A percentile compares a stretch with the other conserved stretches of the same genome.
Evolutionary conservation across 768 basidiomycete species (phyloP).

Genomic region (Lactifluus pinguis): DNA sequence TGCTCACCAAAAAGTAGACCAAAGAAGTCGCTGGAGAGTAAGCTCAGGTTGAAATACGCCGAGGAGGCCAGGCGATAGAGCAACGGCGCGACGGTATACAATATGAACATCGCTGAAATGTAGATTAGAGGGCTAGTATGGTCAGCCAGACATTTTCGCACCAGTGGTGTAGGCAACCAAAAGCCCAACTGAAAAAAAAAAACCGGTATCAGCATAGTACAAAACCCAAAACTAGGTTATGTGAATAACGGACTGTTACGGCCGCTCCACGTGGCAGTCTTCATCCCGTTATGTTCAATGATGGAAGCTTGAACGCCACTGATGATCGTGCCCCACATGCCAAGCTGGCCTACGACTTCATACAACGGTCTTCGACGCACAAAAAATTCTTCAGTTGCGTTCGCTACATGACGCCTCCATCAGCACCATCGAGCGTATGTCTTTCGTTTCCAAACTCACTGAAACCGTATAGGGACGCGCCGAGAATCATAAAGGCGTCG

Average conservation of each 20-base stretch:
- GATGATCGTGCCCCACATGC: constrained; percentile 77
- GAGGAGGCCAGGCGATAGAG: constrained; percentile 82
- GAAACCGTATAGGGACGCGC: constrained; percentile 79
- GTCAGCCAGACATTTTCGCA: constrained; percentile 14
- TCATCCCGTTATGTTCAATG: constrained; percentile 64
- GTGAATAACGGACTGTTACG: constrained; percentile 44
- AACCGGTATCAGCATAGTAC: constrained; percentile 2
- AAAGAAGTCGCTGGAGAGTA: constrained; percentile 85
- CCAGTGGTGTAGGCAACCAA: constrained; percentile 42
- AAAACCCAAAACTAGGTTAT: neutral
- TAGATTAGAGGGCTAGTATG: neutral
- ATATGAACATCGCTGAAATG: constrained; percentile 60
- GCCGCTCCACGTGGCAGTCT: constrained; percentile 60
- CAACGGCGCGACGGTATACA: constrained; percentile 81
- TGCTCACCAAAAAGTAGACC: constrained; percentile 61
- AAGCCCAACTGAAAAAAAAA: constrained; percentile 36
- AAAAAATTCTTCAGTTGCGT: constrained; percentile 83
- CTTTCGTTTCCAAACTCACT: constrained; percentile 39
- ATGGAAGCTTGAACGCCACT: constrained; percentile 70
- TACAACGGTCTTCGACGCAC: constrained; percentile 73
- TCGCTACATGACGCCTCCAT: constrained; percentile 38
- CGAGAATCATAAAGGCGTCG: constrained; percentile 80
- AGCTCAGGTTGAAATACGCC: constrained; percentile 74
- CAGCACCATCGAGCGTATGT: neutral
- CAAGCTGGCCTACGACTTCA: constrained; percentile 81